Base-by-base conservation (phyloP, 2,329 filamentous ascomycete species). In the Paracoccidioides lutzii region DNA sequence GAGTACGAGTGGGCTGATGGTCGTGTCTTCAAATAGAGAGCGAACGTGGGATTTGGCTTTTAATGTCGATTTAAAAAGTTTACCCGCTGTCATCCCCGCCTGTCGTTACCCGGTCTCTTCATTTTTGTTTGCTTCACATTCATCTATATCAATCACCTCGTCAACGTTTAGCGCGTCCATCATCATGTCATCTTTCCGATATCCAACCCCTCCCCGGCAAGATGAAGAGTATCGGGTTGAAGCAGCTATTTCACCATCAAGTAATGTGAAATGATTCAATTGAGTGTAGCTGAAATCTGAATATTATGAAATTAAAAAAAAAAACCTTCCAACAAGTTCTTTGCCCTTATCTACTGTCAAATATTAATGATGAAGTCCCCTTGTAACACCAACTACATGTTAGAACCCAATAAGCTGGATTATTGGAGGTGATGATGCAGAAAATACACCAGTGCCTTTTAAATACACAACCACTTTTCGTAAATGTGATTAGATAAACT, bases 1-100 rank as follows among this genome's bases (percentile, higher is more conserved):
- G 81, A 85, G 70, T 94, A 90, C 78, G 77, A 83, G 73, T 88
- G 86, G 78, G 87, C 87, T 70, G 85, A 89, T 69, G 93, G 93
- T 73, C 96, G 97, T 84, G 90, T 97, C 74, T 97, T 96, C 87
- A 97, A 97, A 82, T 97, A 95, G 82, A 78, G 35, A 38, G 53
- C 38, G 22, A 46, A 8, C 30, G 22, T 22, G 22, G 43, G 38
- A 28, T 56, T 35, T 22, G 22, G 46, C 15, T 37, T 49, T 8
- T 22, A 9, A 49, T 54, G 41, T 49, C 42, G 37, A 55, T 55
- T 44, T 22, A 22, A 22, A 22, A 55, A 15, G 35, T 49, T 14
- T 40, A 40, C 32, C 33, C 41, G 14, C 32, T 5, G 33, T 33
- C n/a, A 42, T 32, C 50, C 28, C n/a, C 45, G 28, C 45, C 12